These are phyloP conservation scores for Mucor lusitanicus DNA, from an alignment of 371 early-diverging fungal genomes.

Conservation along the genomic window DNA sequence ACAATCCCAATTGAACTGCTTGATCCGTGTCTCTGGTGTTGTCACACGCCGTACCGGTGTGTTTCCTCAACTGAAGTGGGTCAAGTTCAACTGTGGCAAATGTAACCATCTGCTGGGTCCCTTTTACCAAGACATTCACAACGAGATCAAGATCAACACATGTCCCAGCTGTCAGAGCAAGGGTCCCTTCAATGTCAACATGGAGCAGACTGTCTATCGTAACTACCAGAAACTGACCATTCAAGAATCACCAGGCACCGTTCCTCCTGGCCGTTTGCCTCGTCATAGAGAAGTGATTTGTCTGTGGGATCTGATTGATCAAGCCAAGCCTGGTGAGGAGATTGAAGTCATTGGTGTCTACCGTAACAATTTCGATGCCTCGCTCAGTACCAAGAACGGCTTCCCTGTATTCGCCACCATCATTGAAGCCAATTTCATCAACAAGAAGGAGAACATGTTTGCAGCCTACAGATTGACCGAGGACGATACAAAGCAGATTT, in stretches of 20 bases:
- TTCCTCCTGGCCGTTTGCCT: constrained; percentile 97
- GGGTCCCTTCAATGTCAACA: constrained; percentile 92
- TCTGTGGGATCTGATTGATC: constrained; percentile 97
- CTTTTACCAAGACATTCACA: constrained; percentile 90
- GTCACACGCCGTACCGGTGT: constrained; percentile 96
- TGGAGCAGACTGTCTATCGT: constrained; percentile 95
- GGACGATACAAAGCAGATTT: constrained; percentile 90
- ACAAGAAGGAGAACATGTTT: constrained; percentile 87
- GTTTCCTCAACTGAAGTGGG: constrained; percentile 96
- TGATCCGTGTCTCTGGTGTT: constrained; percentile 95
- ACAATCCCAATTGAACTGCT: constrained; percentile 90
- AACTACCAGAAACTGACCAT: constrained; percentile 98
- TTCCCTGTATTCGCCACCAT: constrained; percentile 98
- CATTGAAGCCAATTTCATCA: constrained; percentile 94
- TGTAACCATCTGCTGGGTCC: constrained; percentile 96
- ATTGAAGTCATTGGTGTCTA: constrained; percentile 98
- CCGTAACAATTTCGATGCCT: constrained; percentile 92
- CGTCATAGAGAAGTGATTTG: constrained; percentile 95
- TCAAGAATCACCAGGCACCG: constrained; percentile 98
- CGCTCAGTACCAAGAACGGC: constrained; percentile 92
- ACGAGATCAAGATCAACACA: constrained; percentile 82
- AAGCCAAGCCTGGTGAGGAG: constrained; percentile 98
- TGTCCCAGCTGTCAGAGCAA: constrained; percentile 95
- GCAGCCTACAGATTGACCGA: constrained; percentile 86
- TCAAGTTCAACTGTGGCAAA: constrained; percentile 96